Evolutionary conservation across 176 grass and related monocot species (phyloP), one percentile per base, ranked within the genome.

Genomic region (Eragrostis curvula): DNA sequence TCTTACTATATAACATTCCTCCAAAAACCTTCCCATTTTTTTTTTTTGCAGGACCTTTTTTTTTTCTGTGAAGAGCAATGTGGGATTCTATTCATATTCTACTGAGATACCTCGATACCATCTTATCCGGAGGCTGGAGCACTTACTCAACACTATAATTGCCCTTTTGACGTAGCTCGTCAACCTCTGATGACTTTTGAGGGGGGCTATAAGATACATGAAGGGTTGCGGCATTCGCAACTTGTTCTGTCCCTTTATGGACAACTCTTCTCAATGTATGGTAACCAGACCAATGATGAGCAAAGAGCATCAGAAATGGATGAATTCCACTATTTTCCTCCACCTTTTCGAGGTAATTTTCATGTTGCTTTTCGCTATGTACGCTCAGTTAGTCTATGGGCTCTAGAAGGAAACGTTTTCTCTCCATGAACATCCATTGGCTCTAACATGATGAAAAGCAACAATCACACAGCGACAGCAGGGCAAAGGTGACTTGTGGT

Each of bases 121-220:
- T 28, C 84, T 80, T 86, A 80, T 86, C 84, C 77, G 4, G 41
- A 56, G 49, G 61, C 40, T 39, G 24, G 59, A 74, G 77, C 69
- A 75, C 59, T 50, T 16, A 56, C 16, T 50, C 12, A 77, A 77
- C 48, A 68, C 77, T 40, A 44, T 81, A 74, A 65, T 81, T 68
- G 27, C 49, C 25, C 75, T 78, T 39, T 75, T 75, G 77, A 66
- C 85, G 40, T 14, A 49, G 70, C 21, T 66, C 68, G 73, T 74
- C 24, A 68, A 32, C 70, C 69, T 25, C 48, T 81, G 48, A 40
- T 13, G 59, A 74, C 59, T 47, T 40, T 42, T 10, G 46, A 56
- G 30, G 70, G 30, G 70, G 59, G 59, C 70, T 67, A 28, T 25
- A 15, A 66, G 49, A 41, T 20, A 13, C 21, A 69, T 7, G 28